Evolutionary conservation across 2,329 filamentous ascomycete genomes (phyloP).

Genomic region (Aspergillus tanneri): DNA sequence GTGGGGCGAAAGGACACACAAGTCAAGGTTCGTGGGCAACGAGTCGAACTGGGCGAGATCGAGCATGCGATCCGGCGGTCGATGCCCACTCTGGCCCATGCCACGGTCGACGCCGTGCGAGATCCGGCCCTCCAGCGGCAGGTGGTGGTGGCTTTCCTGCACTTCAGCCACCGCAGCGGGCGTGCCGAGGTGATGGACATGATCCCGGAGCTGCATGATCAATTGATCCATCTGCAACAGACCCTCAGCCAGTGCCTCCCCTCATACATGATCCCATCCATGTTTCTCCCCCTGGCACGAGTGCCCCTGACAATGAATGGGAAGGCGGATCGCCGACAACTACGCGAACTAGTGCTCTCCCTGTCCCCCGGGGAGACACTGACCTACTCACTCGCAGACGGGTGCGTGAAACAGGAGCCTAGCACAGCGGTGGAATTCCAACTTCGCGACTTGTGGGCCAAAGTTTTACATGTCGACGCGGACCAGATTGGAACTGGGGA

Average conservation of each 20-base stretch:
- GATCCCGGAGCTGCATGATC: background rate
- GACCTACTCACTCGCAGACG: background rate
- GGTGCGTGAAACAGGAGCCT: constrained; percentile 40
- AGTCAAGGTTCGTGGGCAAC: constrained; percentile 32
- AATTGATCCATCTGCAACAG: background rate
- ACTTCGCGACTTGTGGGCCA: constrained; percentile 12
- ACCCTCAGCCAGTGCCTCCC: constrained; percentile 17
- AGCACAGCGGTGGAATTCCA: constrained; percentile 6
- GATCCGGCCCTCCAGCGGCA: background rate
- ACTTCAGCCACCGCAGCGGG: background rate
- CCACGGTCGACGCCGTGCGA: constrained; percentile 7
- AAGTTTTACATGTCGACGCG: constrained; percentile 7
- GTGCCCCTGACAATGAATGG: constrained; percentile 22
- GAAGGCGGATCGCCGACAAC: constrained; percentile 24
- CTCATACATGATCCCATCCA: constrained; percentile 25
- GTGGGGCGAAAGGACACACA: constrained; percentile 15
- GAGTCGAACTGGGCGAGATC: constrained; percentile 32
- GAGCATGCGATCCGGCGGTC: constrained; percentile 20
- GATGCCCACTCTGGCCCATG: constrained; percentile 33
- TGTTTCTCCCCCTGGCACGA: constrained; percentile 20
- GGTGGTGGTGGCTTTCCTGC: background rate
- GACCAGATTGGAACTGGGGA: constrained; percentile 12
- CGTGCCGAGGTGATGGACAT: background rate
- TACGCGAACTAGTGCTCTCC: constrained; percentile 10
- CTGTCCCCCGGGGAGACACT: background rate